Base-by-base conservation (phyloP, 495 filamentous ascomycete genomes). In the Hypoxylon trugodes region DNA sequence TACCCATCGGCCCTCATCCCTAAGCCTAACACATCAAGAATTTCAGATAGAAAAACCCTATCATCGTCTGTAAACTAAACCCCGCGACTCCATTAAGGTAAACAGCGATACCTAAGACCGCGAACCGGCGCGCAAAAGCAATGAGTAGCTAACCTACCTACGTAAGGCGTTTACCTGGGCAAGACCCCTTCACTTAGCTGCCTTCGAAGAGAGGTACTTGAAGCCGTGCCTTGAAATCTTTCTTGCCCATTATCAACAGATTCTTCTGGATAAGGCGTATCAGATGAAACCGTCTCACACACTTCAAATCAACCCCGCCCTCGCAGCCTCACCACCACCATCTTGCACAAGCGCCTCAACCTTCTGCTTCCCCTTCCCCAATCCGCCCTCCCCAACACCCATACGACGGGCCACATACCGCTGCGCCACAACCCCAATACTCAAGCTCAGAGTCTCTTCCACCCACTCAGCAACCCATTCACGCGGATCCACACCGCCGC, bases 381-480 rank as follows among this genome's bases (percentile, higher is more conserved):
- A 85, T 5, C 87, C 88, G 5, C 89, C 85, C 74, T 96, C 91
- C 41, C 95, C 95, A 4, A 98, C 93, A 13, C 95, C 92, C 95
- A 98, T 98, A 43, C 95, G 79, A 48, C 91, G 84, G 4, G 95
- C 95, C 4, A 98, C 96, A 74, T 98, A 98, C 61, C 92, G 81
- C 81, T 98, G 95, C n/a, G 95, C 95, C 8, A 98, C 87, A 15
- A 96, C 76, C 4, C 95, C 96, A 1, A 93, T 84, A 3, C 87
- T 85, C 49, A 97, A 74, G 35, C 81, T 85, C n/a, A 98, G 82
- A 0, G 88, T 77, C 74, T 98, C 96, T 77, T 98, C 93, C 4
- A 98, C 83, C 95, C 95, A 98, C 73, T 98, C 96, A 0, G 93
- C 87, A 30, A 96, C 90, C 95, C 95, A 98, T 74, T 98, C 95